Base-by-base conservation (phyloP, 768 basidiomycete genomes). In the Termitomyces sp. region DNA sequence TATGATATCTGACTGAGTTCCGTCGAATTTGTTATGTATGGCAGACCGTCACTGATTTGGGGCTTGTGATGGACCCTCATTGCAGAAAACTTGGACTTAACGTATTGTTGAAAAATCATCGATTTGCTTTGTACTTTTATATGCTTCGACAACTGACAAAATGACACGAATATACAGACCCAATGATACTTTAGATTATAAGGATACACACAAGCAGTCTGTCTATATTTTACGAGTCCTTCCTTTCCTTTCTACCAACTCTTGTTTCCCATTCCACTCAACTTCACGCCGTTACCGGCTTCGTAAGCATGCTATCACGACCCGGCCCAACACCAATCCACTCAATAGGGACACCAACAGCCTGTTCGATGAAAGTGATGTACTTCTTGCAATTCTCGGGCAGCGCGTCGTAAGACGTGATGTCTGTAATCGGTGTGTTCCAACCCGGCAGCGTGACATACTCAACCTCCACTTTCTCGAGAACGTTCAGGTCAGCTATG, bases 281-380 rank as follows among this genome's bases (percentile, higher is more conserved):
- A 50, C 16, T 39, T 55, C 7, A 61, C 12, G 15, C 40, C 39
- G 49, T 18, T 7, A 44, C 2, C 16, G 59, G 48, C 62, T 73
- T 78, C 48, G 39, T 61, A 13, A 83, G 49, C 90, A 95, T 96
- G 64, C 85, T 87, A 64, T 93, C 90, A 60, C 96, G 75, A 18
- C 80, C 91, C 16, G 96, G 93, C 0, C 96, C 96, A 20, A 96
- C 89, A 12, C 96, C 96, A 55, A 98, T 94, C 90, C 92, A 98
- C 74, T 89, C 87, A 59, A 98, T 81, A 53, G 87, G 88, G 11
- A 91, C 86, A 9, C 79, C 81, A 20, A 92, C 72, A 71, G 79
- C 89, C 20, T 82, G 68, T 73, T 98, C 96, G 64, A 98, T 91
- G 71, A 90, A 98, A 61, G 84, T 83, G 57, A 98, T 78, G 73